phyloP scores from a whole-genome alignment of 1,139 yeast species.

The Debaryomycetaceae sp. region DNA sequence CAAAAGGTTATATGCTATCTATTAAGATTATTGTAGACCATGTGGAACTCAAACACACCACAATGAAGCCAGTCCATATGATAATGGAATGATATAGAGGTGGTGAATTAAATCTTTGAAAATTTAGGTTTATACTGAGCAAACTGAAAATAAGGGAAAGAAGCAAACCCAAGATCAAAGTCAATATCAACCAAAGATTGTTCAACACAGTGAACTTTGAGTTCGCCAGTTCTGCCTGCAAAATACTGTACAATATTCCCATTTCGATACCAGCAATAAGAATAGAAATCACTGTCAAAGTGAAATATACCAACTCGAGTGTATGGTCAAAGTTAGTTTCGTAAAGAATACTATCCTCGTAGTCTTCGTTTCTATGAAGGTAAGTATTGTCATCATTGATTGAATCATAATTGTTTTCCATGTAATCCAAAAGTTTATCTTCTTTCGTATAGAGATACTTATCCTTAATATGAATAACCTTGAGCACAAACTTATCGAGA shows the following conservation, averaged over 20 bases:
- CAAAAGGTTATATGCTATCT: conserved; percentile 5
- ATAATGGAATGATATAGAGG: conserved; percentile 26
- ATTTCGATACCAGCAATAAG: conserved; percentile 43
- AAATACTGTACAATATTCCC: conserved; percentile 40
- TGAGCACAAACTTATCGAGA: conserved; percentile 10
- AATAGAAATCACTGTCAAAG: conserved; percentile 32
- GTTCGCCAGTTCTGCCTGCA: conserved; percentile 20
- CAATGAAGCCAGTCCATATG: conserved; percentile 28
- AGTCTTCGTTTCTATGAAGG: conserved; percentile 15
- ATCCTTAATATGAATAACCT: conserved; percentile 18
- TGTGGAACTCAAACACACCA: conserved; percentile 25
- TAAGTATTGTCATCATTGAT: conserved; percentile 30
- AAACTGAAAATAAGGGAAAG: conserved; percentile 33
- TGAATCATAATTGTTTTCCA: conserved; percentile 25
- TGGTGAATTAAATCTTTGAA: conserved; percentile 24
- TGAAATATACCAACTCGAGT: conserved; percentile 35
- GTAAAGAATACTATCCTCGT: conserved; percentile 18
- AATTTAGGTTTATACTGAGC: conserved; percentile 29
- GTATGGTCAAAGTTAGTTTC: conserved; percentile 36
- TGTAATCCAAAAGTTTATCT: conserved; percentile 2
- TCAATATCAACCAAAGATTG: conserved; percentile 33
- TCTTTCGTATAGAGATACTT: conserved; percentile 3
- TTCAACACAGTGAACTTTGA: conserved; percentile 24
- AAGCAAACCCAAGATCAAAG: conserved; percentile 32
- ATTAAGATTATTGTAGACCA: conserved; percentile 10